These are phyloP conservation scores for Exophiala xenobiotica DNA, from an alignment of 2,329 filamentous ascomycete genomes.

Conservation along the genomic window DNA sequence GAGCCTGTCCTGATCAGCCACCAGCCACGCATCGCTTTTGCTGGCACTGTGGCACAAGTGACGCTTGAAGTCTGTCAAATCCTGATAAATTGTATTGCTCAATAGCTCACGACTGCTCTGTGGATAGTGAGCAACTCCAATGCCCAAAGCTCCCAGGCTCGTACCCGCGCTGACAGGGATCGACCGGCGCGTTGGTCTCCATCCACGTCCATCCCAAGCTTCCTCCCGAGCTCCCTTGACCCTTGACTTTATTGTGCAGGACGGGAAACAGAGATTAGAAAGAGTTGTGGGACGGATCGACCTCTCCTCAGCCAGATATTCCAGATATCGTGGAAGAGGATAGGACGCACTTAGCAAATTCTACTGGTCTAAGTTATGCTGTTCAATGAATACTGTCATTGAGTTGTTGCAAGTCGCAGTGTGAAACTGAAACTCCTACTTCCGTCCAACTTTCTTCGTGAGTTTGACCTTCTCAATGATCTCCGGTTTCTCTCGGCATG, in stretches of 20 bases:
- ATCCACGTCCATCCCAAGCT: background rate
- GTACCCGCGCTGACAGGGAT: background rate
- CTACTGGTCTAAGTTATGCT: too few relatives aligned
- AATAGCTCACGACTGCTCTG: too few relatives aligned
- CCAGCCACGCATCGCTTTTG: background rate
- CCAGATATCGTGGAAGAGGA: too few relatives aligned
- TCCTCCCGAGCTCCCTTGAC: constrained; percentile 33
- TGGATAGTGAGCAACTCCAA: too few relatives aligned
- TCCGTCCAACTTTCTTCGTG: constrained; percentile 24
- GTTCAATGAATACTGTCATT: too few relatives aligned
- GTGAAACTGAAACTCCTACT: constrained; percentile 8
- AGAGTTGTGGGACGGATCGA: too few relatives aligned
- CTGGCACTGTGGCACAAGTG: background rate
- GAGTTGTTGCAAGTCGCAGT: too few relatives aligned
- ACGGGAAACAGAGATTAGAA: too few relatives aligned
- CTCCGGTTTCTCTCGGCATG: constrained; percentile 45
- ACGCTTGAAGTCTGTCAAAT: background rate
- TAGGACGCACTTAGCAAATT: too few relatives aligned
- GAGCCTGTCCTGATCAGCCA: background rate
- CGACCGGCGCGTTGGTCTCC: background rate
- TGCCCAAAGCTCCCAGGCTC: too few relatives aligned
- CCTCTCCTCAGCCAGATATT: too few relatives aligned
- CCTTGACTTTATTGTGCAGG: too few relatives aligned
- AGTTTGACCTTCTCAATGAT: constrained; percentile 36
- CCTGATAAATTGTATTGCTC: background rate